Percentiles rank a stretch among this genome's conserved stretches.
Conservation (phyloP, 139 green algal genomes). For the Tetratostichococcus sp. region DNA sequence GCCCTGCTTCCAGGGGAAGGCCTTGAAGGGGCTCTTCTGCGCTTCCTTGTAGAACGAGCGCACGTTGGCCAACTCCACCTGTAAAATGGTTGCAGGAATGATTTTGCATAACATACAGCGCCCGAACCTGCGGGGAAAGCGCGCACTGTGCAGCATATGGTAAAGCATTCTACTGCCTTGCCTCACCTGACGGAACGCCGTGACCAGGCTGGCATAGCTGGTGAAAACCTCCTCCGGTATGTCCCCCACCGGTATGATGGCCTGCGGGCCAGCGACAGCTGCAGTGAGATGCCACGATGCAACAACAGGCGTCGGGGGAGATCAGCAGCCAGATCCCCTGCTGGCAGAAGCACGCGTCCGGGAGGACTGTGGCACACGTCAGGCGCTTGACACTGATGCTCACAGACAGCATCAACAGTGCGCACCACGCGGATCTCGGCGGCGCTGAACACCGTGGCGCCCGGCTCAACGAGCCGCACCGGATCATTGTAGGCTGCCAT, state of each 20-base stretch:
- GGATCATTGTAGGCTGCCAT: neutral
- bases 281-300: no score
- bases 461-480: slow-evolving; percentile 42
- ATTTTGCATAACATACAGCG: no score
- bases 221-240: slow-evolving; percentile 50
- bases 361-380: no score
- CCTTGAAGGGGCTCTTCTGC: slow-evolving; percentile 66
- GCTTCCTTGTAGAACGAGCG: slow-evolving; percentile 50
- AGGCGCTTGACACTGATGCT: no score
- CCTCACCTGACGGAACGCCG: neutral
- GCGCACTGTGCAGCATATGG: no score
- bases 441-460: slow-evolving; percentile 55
- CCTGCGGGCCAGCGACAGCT: slow-evolving; percentile 32
- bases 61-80: slow-evolving; percentile 55
- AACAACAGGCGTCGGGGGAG: no score
- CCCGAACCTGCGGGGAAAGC: no score
- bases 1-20: slow-evolving; percentile 65
- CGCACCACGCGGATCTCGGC: slow-evolving; percentile 71
- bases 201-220: slow-evolving; percentile 53
- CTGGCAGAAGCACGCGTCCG: no score
- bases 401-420: neutral
- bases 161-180: no score
- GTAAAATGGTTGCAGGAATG: neutral
- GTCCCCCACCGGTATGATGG: slow-evolving; percentile 55
- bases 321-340: no score